Percentiles rank a stretch among this genome's conserved stretches.
phyloP scores from a whole-genome alignment of 2,329 filamentous ascomycete genomes.

The Stemphylium lycopersici region DNA sequence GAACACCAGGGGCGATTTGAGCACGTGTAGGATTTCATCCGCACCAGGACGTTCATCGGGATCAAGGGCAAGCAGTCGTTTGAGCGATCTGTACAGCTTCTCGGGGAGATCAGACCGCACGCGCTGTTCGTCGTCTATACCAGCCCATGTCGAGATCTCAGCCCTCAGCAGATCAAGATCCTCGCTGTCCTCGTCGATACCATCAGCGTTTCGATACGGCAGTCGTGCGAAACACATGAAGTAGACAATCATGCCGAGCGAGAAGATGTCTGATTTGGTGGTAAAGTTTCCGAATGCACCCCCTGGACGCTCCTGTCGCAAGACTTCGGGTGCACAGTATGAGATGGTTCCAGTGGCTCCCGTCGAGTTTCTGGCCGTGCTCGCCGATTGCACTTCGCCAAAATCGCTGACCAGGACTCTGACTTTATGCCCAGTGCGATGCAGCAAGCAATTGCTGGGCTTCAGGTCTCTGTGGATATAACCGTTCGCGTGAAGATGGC shows the following conservation, averaged over 20 bases:
- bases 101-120: constrained; percentile 82
- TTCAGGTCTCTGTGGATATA: constrained; percentile 98
- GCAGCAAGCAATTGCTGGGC: constrained; percentile 91
- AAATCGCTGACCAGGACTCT: constrained; percentile 95
- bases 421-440: constrained; percentile 72
- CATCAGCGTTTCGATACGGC: constrained; percentile 83
- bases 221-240: constrained; percentile 95
- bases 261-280: constrained; percentile 98
- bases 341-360: constrained; percentile 96
- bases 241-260: constrained; percentile 95
- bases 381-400: constrained; percentile 89
- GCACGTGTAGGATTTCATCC: constrained; percentile 79
- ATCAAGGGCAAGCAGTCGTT: constrained; percentile 77
- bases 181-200: constrained; percentile 87
- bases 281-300: constrained; percentile 91
- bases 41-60: constrained; percentile 80
- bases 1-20: constrained; percentile 68
- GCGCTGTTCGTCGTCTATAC: constrained; percentile 78
- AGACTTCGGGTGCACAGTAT: constrained; percentile 94
- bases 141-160: constrained; percentile 87
- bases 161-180: constrained; percentile 82
- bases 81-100: constrained; percentile 83
- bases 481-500: constrained; percentile 86
- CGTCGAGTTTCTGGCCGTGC: constrained; percentile 81
- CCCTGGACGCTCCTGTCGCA: constrained; percentile 66